These are phyloP conservation scores for Phyllosticta citriasiana DNA, from an alignment of 2,329 filamentous ascomycete genomes.

Conservation along the genomic window DNA sequence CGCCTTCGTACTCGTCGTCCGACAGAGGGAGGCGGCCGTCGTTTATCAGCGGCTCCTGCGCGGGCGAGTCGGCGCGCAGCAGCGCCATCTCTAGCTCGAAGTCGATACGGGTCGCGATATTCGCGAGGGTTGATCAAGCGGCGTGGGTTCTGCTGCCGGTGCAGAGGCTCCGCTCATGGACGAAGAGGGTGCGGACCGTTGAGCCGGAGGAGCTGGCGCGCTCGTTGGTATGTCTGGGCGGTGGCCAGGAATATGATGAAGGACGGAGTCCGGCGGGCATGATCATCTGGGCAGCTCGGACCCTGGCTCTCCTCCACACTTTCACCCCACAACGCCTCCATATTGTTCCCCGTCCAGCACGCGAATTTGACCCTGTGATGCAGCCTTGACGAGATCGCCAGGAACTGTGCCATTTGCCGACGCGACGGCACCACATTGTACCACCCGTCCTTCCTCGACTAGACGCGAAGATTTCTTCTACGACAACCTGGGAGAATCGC, in stretches of 20 bases:
- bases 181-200: background rate
- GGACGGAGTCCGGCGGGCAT: background rate
- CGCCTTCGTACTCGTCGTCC: background rate
- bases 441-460: background rate
- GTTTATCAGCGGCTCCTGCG: constrained; percentile 9
- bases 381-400: constrained; percentile 7
- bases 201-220: background rate
- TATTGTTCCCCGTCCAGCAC: background rate
- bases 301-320: background rate
- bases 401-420: background rate
- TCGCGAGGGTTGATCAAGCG: background rate
- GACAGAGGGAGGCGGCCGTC: background rate
- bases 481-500: background rate
- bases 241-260: background rate
- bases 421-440: background rate
- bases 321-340: background rate
- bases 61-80: background rate
- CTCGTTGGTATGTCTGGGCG: background rate
- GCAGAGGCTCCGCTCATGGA: background rate
- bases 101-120: background rate
- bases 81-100: constrained; percentile 5
- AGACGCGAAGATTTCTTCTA: background rate
- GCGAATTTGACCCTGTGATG: background rate
- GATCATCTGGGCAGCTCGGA: background rate
- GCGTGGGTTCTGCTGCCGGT: background rate